phyloP scores from a whole-genome alignment of 441 rosid genomes.

The Flueggea neowawraea region DNA sequence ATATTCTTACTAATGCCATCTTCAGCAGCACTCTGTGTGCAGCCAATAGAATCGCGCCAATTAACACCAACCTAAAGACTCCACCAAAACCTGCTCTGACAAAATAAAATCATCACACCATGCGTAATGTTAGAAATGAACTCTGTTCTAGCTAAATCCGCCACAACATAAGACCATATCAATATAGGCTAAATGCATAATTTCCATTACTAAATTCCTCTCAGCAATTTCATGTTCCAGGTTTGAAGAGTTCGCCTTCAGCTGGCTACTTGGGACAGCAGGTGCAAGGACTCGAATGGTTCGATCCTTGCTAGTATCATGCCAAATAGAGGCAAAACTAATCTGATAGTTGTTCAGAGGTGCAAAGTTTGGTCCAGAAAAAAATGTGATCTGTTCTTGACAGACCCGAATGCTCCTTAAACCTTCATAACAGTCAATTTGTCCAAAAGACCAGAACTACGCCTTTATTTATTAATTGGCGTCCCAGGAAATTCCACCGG shows the following conservation, averaged over 20 bases:
- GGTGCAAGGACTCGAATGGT: constrained; percentile 98
- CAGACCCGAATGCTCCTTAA: too few relatives aligned
- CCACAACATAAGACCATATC: background rate
- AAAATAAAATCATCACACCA: constrained; percentile 15
- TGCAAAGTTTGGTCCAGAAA: constrained; percentile 93
- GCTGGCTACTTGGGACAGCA: constrained; percentile 76
- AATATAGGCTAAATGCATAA: background rate
- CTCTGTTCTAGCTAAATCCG: constrained; percentile 1
- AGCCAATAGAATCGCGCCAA: constrained; percentile 99
- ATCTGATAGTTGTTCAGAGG: constrained; percentile 95
- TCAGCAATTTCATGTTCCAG: constrained; percentile 99
- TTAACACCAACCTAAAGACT: constrained; percentile 99
- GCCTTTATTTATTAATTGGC: too few relatives aligned
- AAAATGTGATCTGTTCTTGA: too few relatives aligned
- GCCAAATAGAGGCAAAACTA: constrained; percentile 99
- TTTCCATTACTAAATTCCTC: constrained; percentile 47
- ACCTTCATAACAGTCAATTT: too few relatives aligned
- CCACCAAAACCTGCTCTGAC: constrained; percentile 96
- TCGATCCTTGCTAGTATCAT: constrained; percentile 79
- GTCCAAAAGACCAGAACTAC: too few relatives aligned
- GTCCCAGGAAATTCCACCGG: too few relatives aligned
- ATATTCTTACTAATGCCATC: constrained; percentile 79
- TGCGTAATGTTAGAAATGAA: constrained; percentile 3
- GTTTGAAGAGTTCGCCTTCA: constrained; percentile 71
- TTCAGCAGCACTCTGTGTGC: constrained; percentile 99